Percentiles rank a stretch among this genome's conserved stretches.
Evolutionary conservation across 2,329 filamentous ascomycete genomes (phyloP).

Genomic region (Trichoderma simmonsii): DNA sequence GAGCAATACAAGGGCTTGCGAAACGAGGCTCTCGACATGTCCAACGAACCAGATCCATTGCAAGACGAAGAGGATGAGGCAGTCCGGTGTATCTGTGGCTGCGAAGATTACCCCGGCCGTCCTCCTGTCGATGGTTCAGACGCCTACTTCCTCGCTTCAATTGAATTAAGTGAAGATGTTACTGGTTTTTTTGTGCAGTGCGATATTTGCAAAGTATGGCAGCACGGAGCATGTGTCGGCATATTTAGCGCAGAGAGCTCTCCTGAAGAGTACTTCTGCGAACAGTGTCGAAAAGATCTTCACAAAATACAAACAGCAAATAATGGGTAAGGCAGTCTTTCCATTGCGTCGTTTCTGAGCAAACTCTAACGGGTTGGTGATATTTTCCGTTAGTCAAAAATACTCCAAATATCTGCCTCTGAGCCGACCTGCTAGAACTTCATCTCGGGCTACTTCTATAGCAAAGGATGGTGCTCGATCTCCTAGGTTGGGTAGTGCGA

Average conservation of each 20-base stretch:
- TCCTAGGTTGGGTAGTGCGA: conserved; percentile 52
- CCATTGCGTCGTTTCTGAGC: neutral
- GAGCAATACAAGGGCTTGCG: conserved; percentile 48
- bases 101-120: conserved; percentile 90
- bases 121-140: conserved; percentile 61
- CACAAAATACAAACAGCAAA: conserved; percentile 77
- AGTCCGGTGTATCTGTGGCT: conserved; percentile 91
- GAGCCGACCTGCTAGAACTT: conserved; percentile 53
- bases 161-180: conserved; percentile 74
- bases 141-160: conserved; percentile 54
- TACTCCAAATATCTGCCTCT: conserved; percentile 65
- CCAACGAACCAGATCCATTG: conserved; percentile 65
- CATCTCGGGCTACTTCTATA: conserved; percentile 62
- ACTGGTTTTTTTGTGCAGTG: conserved; percentile 97
- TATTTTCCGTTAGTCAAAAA: conserved; percentile 49
- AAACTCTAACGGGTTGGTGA: neutral
- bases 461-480: conserved; percentile 59
- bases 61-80: conserved; percentile 84
- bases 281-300: conserved; percentile 86
- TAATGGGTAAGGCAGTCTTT: conserved; percentile 71
- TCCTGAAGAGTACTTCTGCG: conserved; percentile 97
- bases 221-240: conserved; percentile 95
- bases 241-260: conserved; percentile 92
- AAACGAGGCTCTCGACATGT: conserved; percentile 48
- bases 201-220: conserved; percentile 97